Evolutionary conservation across 495 filamentous ascomycete genomes (phyloP).

Genomic region (Aspergillus egyptiacus): DNA sequence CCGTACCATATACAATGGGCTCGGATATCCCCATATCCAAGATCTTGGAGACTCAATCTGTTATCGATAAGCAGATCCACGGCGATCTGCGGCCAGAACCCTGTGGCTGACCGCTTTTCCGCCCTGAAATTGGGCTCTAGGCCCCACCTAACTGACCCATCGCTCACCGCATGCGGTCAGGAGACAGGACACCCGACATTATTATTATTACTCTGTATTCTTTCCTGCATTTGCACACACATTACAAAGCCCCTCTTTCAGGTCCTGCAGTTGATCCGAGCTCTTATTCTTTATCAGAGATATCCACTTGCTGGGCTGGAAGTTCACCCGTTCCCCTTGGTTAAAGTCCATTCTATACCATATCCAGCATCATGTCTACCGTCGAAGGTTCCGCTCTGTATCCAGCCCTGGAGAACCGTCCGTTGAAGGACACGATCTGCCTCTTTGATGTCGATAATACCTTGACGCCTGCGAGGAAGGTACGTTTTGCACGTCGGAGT

Average conservation of each 20-base stretch:
- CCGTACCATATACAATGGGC: too few relatives aligned
- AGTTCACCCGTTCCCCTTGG: slow-evolving; percentile 3
- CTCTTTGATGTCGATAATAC: slow-evolving; percentile 95
- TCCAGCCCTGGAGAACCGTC: slow-evolving; percentile 72
- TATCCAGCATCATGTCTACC: slow-evolving; percentile 30
- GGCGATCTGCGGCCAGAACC: not conserved
- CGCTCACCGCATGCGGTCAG: slow-evolving; percentile 33
- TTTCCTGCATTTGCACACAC: slow-evolving; percentile 9
- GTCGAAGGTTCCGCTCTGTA: slow-evolving; percentile 48
- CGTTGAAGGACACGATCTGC: slow-evolving; percentile 80
- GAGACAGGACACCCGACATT: slow-evolving; percentile 24
- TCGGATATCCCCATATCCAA: too few relatives aligned
- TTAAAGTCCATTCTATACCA: not conserved
- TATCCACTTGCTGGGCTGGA: slow-evolving; percentile 6
- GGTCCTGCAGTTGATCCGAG: not conserved
- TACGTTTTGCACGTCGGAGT: too few relatives aligned
- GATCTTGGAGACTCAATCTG: not conserved
- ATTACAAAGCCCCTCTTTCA: slow-evolving; percentile 4
- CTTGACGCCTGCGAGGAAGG: slow-evolving; percentile 67
- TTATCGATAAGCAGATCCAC: slow-evolving; percentile 20
- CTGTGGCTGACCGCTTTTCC: slow-evolving; percentile 1
- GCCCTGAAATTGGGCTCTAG: not conserved
- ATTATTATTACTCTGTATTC: too few relatives aligned
- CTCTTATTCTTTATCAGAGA: slow-evolving; percentile 15
- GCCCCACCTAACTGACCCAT: slow-evolving; percentile 7